These are phyloP conservation scores for Aspergillaceae sp. DNA, from an alignment of 2,329 filamentous ascomycete species.

Conservation along the genomic window DNA sequence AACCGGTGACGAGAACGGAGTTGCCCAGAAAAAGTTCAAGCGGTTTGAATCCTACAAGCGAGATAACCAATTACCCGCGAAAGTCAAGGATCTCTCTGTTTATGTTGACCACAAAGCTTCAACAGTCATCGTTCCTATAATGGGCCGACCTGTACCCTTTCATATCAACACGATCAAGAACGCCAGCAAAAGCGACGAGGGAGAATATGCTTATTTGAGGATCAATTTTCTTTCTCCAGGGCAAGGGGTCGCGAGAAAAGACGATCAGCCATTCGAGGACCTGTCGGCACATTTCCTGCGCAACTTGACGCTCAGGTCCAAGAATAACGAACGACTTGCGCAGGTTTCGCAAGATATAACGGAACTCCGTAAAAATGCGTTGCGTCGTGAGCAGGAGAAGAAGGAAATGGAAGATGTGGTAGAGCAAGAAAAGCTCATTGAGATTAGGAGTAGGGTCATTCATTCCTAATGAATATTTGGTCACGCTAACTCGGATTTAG, in stretches of 20 bases:
- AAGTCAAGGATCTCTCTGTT: constrained; percentile 77
- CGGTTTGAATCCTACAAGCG: constrained; percentile 98
- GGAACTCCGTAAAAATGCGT: constrained; percentile 86
- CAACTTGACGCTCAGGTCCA: constrained; percentile 89
- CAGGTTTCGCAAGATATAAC: constrained; percentile 90
- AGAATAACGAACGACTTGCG: constrained; percentile 77
- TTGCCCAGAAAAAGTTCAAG: constrained; percentile 97
- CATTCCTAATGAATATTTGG: not conserved
- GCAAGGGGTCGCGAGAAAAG: constrained; percentile 92
- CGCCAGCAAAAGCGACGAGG: constrained; percentile 93
- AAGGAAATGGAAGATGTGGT: constrained; percentile 99
- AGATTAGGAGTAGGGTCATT: constrained; percentile 68
- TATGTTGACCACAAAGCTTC: constrained; percentile 84
- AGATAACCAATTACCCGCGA: constrained; percentile 81
- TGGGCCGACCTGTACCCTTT: constrained; percentile 95
- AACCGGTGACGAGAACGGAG: constrained; percentile 74
- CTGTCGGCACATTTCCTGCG: constrained; percentile 90
- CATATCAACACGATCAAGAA: constrained; percentile 99
- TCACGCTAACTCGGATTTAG: constrained; percentile 45
- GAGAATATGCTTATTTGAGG: constrained; percentile 84
- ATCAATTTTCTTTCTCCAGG: constrained; percentile 97
- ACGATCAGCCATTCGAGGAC: constrained; percentile 97
- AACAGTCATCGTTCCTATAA: constrained; percentile 88
- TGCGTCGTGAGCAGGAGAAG: constrained; percentile 94
- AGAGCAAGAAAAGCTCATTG: constrained; percentile 93